A percentile compares a stretch with the other conserved stretches of the same genome.
phyloP scores from a whole-genome alignment of 2,329 filamentous ascomycete species.

The Ophiostoma ips region DNA sequence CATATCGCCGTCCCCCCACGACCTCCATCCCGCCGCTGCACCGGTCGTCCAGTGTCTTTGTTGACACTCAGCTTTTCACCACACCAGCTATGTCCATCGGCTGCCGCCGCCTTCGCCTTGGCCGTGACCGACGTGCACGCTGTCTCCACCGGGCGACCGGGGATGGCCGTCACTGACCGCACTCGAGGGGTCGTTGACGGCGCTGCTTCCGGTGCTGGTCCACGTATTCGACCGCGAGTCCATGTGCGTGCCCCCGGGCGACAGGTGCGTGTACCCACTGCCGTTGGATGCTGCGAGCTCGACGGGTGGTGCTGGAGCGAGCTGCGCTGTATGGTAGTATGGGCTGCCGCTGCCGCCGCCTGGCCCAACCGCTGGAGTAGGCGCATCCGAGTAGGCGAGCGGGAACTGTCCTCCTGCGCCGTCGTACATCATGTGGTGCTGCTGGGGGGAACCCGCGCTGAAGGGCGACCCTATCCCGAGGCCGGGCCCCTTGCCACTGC shows the following conservation, averaged over 20 bases:
- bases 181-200: too few relatives aligned
- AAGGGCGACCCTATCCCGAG: neutral
- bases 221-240: slow-evolving; percentile 4
- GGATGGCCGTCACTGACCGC: neutral
- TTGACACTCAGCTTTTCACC: slow-evolving; percentile 7
- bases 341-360: neutral
- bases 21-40: too few relatives aligned
- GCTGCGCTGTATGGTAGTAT: neutral
- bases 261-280: slow-evolving; percentile 4
- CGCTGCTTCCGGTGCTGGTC: slow-evolving; percentile 5
- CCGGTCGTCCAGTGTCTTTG: neutral
- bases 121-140: slow-evolving; percentile 3
- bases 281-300: slow-evolving; percentile 6
- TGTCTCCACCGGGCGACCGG: slow-evolving; percentile 16
- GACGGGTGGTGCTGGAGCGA: neutral
- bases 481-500: slow-evolving; percentile 4
- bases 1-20: neutral
- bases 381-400: slow-evolving; percentile 3
- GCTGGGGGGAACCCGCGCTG: too few relatives aligned
- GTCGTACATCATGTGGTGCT: neutral
- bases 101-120: neutral
- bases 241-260: neutral
- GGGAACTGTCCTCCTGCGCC: neutral
- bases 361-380: neutral
- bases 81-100: slow-evolving; percentile 6